Evolutionary conservation across 805 yeast genomes (phyloP), one percentile per base, ranked within the genome.

Genomic region (Metschnikowia similis): DNA sequence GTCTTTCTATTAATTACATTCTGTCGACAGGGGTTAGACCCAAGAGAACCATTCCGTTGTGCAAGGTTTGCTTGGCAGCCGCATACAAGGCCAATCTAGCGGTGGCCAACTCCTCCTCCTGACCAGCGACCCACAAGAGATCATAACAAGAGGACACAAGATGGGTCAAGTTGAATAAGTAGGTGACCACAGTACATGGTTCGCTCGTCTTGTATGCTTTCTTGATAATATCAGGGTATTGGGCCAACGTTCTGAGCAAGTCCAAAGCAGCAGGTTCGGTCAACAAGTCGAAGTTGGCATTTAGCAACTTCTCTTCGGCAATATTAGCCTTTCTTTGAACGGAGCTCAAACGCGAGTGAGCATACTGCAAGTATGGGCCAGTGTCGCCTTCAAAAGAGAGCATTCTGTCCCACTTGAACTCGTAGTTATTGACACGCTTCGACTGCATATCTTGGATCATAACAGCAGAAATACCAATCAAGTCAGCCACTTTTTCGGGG

Each of bases 381-480:
- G 99, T 94, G 72, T 94, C 99, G 72, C 99, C 99, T 77, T 94
- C 99, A 58, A 94, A 91, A 3, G 98, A 89, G 41, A 87, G 80
- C 97, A 94, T 94, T 76, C 99, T 87, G 62, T 88, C 89, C 99
- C 99, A 94, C 71, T 89, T 88, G 74, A 94, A 94, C 63, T 85
- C 89, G 75, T 94, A 94, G 75, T 94, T 92, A 77, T 92, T 90
- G 71, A 92, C 81, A 71, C 99, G 86, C 76, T 94, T 94, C 53
- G 96, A 84, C 72, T 89, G 95, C 98, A 94, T 91, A 71, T 94
- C 99, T 79, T 94, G 99, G 64, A 94, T 88, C 96, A 94, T 91
- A 53, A 94, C 96, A 6, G 99, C 99, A 30, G 97, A 86, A 51
- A 94, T 87, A 67, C 99, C 99, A 52, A 94, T 84, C 62, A 89